Base-by-base conservation (phyloP, 139 green algal species). In the Tetraselmis chui region DNA sequence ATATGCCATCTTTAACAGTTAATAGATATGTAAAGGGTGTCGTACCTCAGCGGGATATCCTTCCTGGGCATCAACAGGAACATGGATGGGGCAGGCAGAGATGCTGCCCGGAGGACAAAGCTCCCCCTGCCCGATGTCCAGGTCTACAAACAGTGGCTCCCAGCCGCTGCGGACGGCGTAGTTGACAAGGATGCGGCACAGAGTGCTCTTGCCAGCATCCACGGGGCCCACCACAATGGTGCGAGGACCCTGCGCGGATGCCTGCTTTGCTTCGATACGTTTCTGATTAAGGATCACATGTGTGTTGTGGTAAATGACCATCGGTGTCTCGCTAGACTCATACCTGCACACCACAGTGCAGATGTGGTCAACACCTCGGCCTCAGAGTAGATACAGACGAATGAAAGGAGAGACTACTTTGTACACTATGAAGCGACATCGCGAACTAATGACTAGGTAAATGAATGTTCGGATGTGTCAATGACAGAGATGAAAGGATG, bases 121-220 rank as follows among this genome's bases (percentile, higher is more conserved):
- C 76, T 79, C 88, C 79, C 94, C 94, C 83, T 98, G 95, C 88
- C 93, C 95, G 28, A 98, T 94, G 87, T 98, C 95, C 27, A 98
- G 84, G 84, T 98, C 95, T 22, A 95, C 91, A 59, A 94, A 90
- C 0, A 88, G 92, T 23, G 95, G 94, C 0, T 90, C 80, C 85
- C 90, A 95, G 24, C 85, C 88, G 1, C 30, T 74, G 0, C 95
- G 87, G 59, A 95, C 91, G 1, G 91, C 96, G 83, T 96, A 99
- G 83, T 97, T 98, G 25, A 93, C 80, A 79, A 99, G 89, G 27
- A 97, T 92, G 22, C 85, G 88, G 82, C 84, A 91, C 32, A 99
- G 80, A 2, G 91, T 96, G 84, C 81, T 92, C 85, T 99, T 99
- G 67, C 93, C 95, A 0, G 88, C 87, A 90, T 98, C 95, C 22